Evolutionary conservation across 2,329 filamentous ascomycete species (phyloP).

Genomic region (Colletotrichum spinosum): DNA sequence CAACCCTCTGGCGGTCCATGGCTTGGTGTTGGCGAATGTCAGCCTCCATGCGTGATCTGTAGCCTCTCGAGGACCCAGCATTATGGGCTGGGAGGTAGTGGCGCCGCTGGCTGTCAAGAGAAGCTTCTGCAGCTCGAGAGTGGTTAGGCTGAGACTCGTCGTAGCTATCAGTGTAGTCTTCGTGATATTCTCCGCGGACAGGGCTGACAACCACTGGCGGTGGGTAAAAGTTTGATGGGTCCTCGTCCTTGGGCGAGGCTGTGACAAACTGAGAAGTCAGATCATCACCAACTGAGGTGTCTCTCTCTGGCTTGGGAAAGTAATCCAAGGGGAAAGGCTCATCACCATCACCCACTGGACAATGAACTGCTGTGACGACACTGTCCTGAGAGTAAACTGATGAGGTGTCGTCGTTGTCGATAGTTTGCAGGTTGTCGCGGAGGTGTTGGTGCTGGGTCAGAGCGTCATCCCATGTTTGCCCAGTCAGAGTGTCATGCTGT

Average conservation of each 20-base stretch:
- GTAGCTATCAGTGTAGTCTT: neutral
- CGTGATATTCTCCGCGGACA: too few species aligned
- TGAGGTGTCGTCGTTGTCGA: constrained; percentile 27
- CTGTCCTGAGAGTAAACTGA: constrained; percentile 42
- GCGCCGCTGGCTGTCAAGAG: neutral
- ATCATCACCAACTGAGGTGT: too few species aligned
- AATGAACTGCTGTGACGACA: constrained; percentile 34
- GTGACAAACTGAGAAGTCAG: too few species aligned
- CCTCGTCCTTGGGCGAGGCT: too few species aligned
- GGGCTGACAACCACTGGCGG: too few species aligned
- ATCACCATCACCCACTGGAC: constrained; percentile 4
- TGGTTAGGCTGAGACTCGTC: neutral
- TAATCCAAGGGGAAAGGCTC: constrained; percentile 5
- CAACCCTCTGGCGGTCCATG: neutral
- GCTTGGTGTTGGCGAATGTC: constrained; percentile 1
- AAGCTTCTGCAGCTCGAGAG: constrained; percentile 18
- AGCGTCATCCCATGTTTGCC: constrained; percentile 29
- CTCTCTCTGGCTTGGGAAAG: constrained; percentile 16
- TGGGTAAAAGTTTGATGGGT: too few species aligned
- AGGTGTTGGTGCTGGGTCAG: constrained; percentile 12
- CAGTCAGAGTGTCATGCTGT: constrained; percentile 14
- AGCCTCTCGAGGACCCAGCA: constrained; percentile 4
- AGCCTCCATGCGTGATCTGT: constrained; percentile 10
- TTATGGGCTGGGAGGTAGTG: constrained; percentile 6
- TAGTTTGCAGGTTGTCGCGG: constrained; percentile 16